Conservation (phyloP, 129 eudicot genomes). For the Heracleum sosnowskyi region DNA sequence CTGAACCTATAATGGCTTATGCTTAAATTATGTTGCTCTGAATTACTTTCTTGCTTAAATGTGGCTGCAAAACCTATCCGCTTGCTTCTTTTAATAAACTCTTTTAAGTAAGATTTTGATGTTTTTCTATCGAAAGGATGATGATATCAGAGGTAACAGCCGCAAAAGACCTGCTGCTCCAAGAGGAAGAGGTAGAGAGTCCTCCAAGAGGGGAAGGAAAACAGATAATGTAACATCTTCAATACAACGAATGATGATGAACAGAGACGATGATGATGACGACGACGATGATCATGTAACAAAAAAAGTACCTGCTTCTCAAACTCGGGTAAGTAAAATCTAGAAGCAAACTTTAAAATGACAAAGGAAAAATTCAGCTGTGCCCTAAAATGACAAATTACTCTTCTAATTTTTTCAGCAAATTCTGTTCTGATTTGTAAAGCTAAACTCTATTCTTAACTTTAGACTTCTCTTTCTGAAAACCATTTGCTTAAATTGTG, state of each 20-base stretch:
- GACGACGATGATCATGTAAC: slow-evolving; percentile 58
- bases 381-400: neutral
- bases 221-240: slow-evolving; percentile 72
- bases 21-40: neutral
- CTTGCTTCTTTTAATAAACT: neutral
- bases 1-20: neutral
- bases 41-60: neutral
- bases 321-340: slow-evolving; percentile 53
- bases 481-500: neutral
- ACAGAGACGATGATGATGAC: slow-evolving; percentile 67
- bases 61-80: neutral
- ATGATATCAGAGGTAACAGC: slow-evolving; percentile 53
- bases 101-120: slow-evolving; percentile 2
- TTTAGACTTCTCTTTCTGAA: neutral
- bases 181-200: slow-evolving; percentile 72
- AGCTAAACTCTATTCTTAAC: neutral
- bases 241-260: slow-evolving; percentile 46
- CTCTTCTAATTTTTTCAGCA: neutral
- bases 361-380: neutral
- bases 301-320: slow-evolving; percentile 47
- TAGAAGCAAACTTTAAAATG: neutral
- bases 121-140: slow-evolving; percentile 37
- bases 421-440: neutral
- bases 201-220: slow-evolving; percentile 56
- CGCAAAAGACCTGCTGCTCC: slow-evolving; percentile 82